Conservation (phyloP, 2,329 filamentous ascomycete species). For the Waltergamsia citrina region DNA sequence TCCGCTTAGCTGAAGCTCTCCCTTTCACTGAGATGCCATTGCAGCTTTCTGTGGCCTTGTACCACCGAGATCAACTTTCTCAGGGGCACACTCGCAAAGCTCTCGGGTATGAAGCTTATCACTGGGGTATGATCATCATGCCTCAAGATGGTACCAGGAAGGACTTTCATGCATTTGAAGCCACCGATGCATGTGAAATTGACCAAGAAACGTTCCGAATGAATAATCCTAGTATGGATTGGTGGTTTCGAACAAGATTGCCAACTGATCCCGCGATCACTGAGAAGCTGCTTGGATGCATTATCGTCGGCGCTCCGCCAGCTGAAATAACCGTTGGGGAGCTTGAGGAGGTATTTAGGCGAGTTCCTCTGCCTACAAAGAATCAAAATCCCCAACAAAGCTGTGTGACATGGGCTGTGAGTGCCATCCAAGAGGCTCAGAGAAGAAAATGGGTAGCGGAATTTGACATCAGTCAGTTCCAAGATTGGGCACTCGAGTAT, state of each 20-base stretch:
- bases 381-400: conserved; percentile 21
- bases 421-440: conserved; percentile 16
- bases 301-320: conserved; percentile 13
- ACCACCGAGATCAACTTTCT: conserved; percentile 17
- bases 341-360: conserved; percentile 11
- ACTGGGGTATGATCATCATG: conserved; percentile 19
- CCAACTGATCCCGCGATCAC: conserved; percentile 9
- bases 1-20: no score
- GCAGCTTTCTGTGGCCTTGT: conserved; percentile 16
- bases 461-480: conserved; percentile 16
- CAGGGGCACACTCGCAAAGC: conserved; percentile 10
- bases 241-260: conserved; percentile 14
- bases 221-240: conserved; percentile 20
- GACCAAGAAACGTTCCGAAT: conserved; percentile 18
- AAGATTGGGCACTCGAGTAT: conserved; percentile 15
- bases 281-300: conserved; percentile 15
- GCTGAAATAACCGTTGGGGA: conserved; percentile 7
- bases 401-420: conserved; percentile 20
- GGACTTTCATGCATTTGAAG: conserved; percentile 14
- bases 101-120: conserved; percentile 18
- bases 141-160: conserved; percentile 7
- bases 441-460: conserved; percentile 11
- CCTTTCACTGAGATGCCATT: no score
- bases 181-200: conserved; percentile 18
- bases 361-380: conserved; percentile 16